Evolutionary conservation across 2,329 filamentous ascomycete species (phyloP).

Genomic region (Xylariaceae sp.): DNA sequence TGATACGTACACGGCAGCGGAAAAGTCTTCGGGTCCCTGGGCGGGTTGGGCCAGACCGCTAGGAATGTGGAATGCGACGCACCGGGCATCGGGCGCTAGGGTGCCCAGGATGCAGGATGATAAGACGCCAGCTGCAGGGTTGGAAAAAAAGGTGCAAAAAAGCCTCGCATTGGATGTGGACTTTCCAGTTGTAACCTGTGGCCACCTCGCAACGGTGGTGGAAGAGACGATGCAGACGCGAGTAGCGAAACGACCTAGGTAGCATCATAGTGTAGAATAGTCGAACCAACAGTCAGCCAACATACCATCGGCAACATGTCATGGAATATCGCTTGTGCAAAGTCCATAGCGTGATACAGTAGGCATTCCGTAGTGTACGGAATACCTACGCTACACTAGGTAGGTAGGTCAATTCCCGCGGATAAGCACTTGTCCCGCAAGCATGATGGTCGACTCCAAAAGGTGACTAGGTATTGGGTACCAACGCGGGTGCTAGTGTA

Average conservation of each 20-base stretch:
- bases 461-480: slow-evolving; percentile 11
- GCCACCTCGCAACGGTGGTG: neutral
- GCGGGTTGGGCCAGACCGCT: slow-evolving; percentile 4
- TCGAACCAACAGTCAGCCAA: neutral
- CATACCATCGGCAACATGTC: neutral
- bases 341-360: too few species aligned
- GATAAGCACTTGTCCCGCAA: neutral
- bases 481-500: slow-evolving; percentile 13
- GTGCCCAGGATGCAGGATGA: slow-evolving; percentile 18
- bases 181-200: neutral
- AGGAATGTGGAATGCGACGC: slow-evolving; percentile 1
- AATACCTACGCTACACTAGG: neutral
- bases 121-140: slow-evolving; percentile 27
- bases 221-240: neutral
- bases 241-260: neutral
- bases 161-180: slow-evolving; percentile 12
- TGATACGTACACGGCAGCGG: slow-evolving; percentile 2
- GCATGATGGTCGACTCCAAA: slow-evolving; percentile 5
- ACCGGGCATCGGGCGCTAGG: slow-evolving; percentile 19
- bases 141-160: slow-evolving; percentile 32
- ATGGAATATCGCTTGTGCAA: neutral
- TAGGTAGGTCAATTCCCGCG: neutral
- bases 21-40: neutral
- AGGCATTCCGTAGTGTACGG: neutral
- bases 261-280: neutral